Evolutionary conservation across 2,329 filamentous ascomycete species (phyloP).

Genomic region (Calonectria hawksworthii): DNA sequence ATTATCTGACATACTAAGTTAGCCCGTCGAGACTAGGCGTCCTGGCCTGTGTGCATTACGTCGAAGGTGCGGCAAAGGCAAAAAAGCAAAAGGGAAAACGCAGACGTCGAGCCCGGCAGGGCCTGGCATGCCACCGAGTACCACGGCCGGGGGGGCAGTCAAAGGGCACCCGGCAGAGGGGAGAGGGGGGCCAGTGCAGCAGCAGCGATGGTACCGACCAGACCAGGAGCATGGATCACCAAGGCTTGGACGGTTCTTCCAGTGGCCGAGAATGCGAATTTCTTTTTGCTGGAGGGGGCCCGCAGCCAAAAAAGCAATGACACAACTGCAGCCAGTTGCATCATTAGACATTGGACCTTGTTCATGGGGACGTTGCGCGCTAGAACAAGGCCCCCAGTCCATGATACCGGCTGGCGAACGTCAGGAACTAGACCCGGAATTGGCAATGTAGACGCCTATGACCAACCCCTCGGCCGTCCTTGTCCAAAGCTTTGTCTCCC

Average conservation of each 20-base stretch:
- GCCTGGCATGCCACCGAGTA: not conserved
- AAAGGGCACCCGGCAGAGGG: not conserved
- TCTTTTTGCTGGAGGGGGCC: not conserved
- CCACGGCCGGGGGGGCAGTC: not conserved
- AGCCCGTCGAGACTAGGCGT: constrained; percentile 9
- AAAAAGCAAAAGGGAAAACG: not conserved
- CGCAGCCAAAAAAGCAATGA: not conserved
- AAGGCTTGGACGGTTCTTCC: not conserved
- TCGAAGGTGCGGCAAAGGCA: constrained; percentile 11
- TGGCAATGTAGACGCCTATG: not conserved
- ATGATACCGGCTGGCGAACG: constrained; percentile 5
- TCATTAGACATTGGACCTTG: constrained; percentile 43
- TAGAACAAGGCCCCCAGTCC: constrained; percentile 10
- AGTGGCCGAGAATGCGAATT: constrained; percentile 8
- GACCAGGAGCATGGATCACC: not conserved
- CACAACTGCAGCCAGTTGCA: constrained; percentile 35
- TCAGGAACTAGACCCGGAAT: constrained; percentile 7
- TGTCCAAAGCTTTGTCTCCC: not conserved
- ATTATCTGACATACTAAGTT: constrained; percentile 15
- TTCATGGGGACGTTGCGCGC: constrained; percentile 29
- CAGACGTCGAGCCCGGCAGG: not conserved
- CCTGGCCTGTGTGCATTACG: constrained; percentile 13
- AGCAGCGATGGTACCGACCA: not conserved
- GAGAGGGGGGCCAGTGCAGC: not conserved
- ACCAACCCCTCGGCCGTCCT: not conserved